These are phyloP conservation scores for Ceratocystis colombiana DNA, from an alignment of 2,329 filamentous ascomycete genomes.

Conservation along the genomic window DNA sequence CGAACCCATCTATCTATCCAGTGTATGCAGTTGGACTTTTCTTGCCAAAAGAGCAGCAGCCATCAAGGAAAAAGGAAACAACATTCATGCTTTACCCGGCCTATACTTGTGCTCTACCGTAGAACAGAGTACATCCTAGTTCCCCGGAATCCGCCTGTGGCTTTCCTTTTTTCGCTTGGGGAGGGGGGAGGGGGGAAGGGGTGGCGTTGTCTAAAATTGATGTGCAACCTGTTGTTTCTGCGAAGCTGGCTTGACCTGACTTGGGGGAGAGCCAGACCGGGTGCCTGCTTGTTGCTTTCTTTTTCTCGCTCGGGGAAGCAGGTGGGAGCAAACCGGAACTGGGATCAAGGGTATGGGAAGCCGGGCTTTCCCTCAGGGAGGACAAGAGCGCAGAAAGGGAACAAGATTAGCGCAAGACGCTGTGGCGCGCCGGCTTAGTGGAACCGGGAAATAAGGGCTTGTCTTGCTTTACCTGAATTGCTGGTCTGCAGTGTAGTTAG, in stretches of 20 bases:
- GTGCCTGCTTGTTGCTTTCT: not conserved
- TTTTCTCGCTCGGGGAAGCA: conserved; percentile 10
- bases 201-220: not conserved
- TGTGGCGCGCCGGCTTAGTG: conserved; percentile 1
- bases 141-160: conserved; percentile 4
- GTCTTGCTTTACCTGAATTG: too few species aligned
- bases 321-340: not conserved
- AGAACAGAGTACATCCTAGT: not conserved
- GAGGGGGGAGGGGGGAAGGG: not conserved
- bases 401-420: not conserved
- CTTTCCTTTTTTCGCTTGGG: conserved; percentile 1
- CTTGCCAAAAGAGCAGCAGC: not conserved
- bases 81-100: not conserved
- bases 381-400: too few species aligned
- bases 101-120: conserved; percentile 3
- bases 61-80: too few species aligned
- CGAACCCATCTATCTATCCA: too few species aligned
- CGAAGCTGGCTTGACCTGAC: not conserved
- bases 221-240: too few species aligned
- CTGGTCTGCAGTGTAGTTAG: too few species aligned
- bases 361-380: too few species aligned
- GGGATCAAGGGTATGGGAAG: not conserved
- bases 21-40: not conserved
- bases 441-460: not conserved
- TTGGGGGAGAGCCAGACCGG: not conserved